A percentile compares a stretch with the other conserved stretches of the same genome.
Conservation (phyloP, 2,329 filamentous ascomycete species). For the Elsinoe fawcettii region DNA sequence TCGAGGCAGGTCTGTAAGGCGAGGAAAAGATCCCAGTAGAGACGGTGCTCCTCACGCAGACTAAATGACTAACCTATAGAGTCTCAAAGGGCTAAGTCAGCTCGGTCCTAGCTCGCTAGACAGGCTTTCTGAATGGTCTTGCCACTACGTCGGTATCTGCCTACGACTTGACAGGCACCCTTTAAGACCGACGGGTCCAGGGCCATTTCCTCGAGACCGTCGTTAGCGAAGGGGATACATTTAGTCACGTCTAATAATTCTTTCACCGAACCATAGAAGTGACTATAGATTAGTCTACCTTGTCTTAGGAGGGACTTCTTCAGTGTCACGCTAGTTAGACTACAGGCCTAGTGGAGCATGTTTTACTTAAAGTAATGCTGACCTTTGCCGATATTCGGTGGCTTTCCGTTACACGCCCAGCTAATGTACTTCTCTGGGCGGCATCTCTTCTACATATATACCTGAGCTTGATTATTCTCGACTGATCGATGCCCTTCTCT, state of each 20-base stretch:
- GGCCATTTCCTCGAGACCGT: background rate
- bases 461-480: background rate
- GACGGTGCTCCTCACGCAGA: background rate
- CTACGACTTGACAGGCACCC: background rate
- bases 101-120: background rate
- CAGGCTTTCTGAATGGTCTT: background rate
- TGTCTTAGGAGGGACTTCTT: background rate
- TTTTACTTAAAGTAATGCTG: slow-evolving; percentile 3
- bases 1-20: background rate
- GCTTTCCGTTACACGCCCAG: background rate
- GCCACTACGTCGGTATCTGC: background rate
- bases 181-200: background rate
- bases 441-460: slow-evolving; percentile 5
- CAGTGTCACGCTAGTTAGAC: background rate
- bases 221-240: slow-evolving; percentile 5
- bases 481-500: background rate
- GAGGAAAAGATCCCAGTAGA: background rate
- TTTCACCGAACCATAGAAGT: background rate
- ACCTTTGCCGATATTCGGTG: background rate
- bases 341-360: slow-evolving; percentile 6
- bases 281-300: background rate
- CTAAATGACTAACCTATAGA: background rate
- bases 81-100: background rate
- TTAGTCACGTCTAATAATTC: slow-evolving; percentile 1
- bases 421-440: background rate